A percentile compares a stretch with the other conserved stretches of the same genome.
These are phyloP conservation scores for Sporothrix variecibatus DNA, from an alignment of 2,329 filamentous ascomycete genomes.

Conservation along the genomic window DNA sequence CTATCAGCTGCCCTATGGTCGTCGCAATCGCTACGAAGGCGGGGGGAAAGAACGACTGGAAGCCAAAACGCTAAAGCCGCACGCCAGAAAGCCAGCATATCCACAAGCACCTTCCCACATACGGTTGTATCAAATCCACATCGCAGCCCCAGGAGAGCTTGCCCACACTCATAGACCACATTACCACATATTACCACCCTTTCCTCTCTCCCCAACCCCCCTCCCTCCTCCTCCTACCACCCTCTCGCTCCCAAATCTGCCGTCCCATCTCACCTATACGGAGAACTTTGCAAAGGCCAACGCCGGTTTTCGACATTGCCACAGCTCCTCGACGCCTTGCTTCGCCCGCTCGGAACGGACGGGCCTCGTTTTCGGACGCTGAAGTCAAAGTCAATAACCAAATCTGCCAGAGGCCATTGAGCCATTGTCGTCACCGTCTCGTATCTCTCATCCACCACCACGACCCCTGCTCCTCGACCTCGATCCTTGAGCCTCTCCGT, in stretches of 20 bases:
- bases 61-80: slow-evolving; percentile 17
- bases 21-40: slow-evolving; percentile 5
- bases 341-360: slow-evolving; percentile 17
- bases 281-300: slow-evolving; percentile 3
- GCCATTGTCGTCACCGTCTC: slow-evolving; percentile 8
- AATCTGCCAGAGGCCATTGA: background rate
- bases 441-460: background rate
- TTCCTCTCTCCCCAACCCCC: slow-evolving; percentile 2
- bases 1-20: background rate
- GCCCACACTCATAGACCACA: background rate
- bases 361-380: slow-evolving; percentile 13
- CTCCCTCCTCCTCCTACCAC: background rate
- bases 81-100: slow-evolving; percentile 9
- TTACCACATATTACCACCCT: background rate
- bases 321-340: slow-evolving; percentile 10
- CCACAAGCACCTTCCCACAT: slow-evolving; percentile 4
- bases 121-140: slow-evolving; percentile 16
- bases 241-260: background rate
- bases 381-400: background rate
- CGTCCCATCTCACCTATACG: background rate
- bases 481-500: background rate
- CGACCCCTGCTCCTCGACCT: background rate
- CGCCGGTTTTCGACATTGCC: background rate
- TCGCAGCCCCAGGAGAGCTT: slow-evolving; percentile 13
- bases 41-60: slow-evolving; percentile 18